Base-by-base conservation (phyloP, 257 asterid species). In the Ilex aquifolium region DNA sequence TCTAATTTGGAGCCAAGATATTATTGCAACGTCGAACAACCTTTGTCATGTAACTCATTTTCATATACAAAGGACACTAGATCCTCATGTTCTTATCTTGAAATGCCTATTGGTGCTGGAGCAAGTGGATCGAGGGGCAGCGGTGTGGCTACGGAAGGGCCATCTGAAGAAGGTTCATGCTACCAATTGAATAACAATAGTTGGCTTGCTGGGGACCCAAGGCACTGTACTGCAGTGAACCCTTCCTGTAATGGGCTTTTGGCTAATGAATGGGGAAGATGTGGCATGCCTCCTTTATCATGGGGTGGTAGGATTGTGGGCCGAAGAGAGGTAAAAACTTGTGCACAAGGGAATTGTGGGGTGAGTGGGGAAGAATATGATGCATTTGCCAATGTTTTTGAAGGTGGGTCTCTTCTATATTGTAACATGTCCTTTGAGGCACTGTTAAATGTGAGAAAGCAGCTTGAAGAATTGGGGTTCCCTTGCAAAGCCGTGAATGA, bases 401-500 rank as follows among this genome's bases (percentile, higher is more conserved):
- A 89, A 75, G 97, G 94, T 59, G 96, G 99, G 32, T 83, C 95
- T 46, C 86, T 92, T 74, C 77, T 92, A 62, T 92, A 85, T 57
- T 87, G 94, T 66, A 87, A 89, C 77, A 92, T 89, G 99, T 85
- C 99, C 60, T 92, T 92, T 73, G 99, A 92, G 81, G 88, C 91
- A 50, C 94, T 92, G 73, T 78, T 92, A 66, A 82, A 78, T 81
- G 94, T 83, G 58, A 85, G 95, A 80, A 92, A 80, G 76, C 95
- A 79, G 81, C 97, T 92, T 67, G 99, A 92, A 80, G 99, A 92
- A 78, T 73, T 89, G 86, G 97, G 90, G 64, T 92, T 89, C 73
- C 96, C 97, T 67, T 85, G 99, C 94, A 89, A 90, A 83, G 94
- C 96, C 65, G 88, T 87, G 76, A 87, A 92, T 76, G 99, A 89